Percentiles rank a stretch among this genome's conserved stretches.
Conservation (phyloP, 108 stramenopile genomes). For the Parietichytrium sp. region DNA sequence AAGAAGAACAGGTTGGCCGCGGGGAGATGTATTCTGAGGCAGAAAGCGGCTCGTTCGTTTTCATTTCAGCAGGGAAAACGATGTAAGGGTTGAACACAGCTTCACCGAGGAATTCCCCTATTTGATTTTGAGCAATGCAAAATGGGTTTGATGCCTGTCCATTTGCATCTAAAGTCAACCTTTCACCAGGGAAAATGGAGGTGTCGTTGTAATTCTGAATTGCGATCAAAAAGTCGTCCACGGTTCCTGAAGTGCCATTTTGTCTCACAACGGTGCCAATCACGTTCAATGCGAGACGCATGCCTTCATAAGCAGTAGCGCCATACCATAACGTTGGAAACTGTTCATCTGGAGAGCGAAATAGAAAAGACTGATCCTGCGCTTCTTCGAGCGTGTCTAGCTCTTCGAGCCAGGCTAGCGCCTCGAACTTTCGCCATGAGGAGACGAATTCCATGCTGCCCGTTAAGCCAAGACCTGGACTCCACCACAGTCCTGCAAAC, state of each 20-base stretch:
- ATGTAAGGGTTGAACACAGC: no score
- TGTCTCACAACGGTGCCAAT: no score
- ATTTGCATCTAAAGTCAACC: not conserved
- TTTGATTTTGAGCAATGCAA: constrained; percentile 20
- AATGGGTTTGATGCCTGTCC: constrained; percentile 3
- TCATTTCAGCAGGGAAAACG: not conserved
- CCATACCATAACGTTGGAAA: not conserved
- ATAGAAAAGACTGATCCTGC: not conserved
- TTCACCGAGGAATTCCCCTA: not conserved
- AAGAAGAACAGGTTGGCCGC: not conserved
- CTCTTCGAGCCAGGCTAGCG: not conserved
- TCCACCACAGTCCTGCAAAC: constrained; percentile 37
- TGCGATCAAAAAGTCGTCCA: not conserved
- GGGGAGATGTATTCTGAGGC: not conserved
- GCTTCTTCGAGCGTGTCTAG: not conserved
- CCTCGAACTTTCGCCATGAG: constrained; percentile 6
- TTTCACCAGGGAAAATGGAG: not conserved
- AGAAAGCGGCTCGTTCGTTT: no score
- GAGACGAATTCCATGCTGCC: not conserved
- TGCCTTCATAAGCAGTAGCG: not conserved
- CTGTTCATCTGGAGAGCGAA: not conserved
- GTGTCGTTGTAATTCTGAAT: not conserved
- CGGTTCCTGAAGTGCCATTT: not conserved
- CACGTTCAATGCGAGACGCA: not conserved
- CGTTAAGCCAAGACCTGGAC: not conserved